Evolutionary conservation across 306 rosid species (phyloP).

Genomic region (Acmispon strigosus): DNA sequence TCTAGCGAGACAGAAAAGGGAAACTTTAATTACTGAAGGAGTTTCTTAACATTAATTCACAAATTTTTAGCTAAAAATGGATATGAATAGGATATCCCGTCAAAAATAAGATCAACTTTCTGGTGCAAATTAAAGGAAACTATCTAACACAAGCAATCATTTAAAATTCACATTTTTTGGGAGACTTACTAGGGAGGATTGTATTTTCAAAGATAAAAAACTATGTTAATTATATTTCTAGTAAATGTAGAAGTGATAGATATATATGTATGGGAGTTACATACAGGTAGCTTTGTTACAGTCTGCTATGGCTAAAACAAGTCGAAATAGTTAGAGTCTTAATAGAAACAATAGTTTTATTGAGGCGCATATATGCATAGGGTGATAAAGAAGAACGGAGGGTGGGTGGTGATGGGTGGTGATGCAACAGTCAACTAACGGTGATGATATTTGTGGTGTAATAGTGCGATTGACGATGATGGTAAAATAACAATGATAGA

Average conservation of each 20-base stretch:
- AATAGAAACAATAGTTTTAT: not conserved
- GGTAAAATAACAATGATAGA: slow-evolving; percentile 18
- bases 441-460: slow-evolving; percentile 2
- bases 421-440: slow-evolving; percentile 30
- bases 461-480: slow-evolving; percentile 24
- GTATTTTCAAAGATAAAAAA: too few species aligned
- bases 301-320: too few species aligned
- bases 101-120: not conserved
- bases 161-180: not conserved
- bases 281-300: too few species aligned
- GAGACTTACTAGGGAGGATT: too few species aligned
- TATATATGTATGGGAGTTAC: too few species aligned
- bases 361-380: not conserved
- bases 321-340: too few species aligned
- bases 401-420: slow-evolving; percentile 18
- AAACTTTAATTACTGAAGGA: not conserved
- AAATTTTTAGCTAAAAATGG: not conserved
- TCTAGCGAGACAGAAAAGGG: not conserved
- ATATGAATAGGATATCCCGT: not conserved
- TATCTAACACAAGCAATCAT: not conserved
- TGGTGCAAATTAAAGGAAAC: not conserved
- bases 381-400: slow-evolving; percentile 20
- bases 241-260: too few species aligned
- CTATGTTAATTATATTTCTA: too few species aligned
- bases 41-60: not conserved